Conservation (phyloP, 805 yeast genomes). For the Myxozyma geophila region DNA sequence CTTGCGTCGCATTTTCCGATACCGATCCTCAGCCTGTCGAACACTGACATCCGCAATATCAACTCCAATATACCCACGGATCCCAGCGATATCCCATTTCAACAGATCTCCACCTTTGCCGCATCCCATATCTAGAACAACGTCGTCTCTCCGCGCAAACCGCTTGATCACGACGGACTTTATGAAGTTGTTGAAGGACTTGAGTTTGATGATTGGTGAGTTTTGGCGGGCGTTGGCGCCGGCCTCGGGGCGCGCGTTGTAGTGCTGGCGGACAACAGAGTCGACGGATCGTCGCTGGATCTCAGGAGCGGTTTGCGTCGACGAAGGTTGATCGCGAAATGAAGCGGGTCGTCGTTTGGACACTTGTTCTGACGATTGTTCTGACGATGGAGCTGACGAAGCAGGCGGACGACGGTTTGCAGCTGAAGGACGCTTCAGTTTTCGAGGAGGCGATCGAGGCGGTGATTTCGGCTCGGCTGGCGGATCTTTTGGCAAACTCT, state of each 20-base stretch:
- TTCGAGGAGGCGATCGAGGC: constrained; percentile 36
- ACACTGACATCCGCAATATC: constrained; percentile 91
- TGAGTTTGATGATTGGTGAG: constrained; percentile 82
- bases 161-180: constrained; percentile 83
- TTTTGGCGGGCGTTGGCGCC: constrained; percentile 64
- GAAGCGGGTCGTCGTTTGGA: not conserved
- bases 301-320: constrained; percentile 9
- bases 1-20: constrained; percentile 56
- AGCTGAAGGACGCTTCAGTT: constrained; percentile 34
- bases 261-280: constrained; percentile 76
- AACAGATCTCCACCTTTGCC: constrained; percentile 98
- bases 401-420: constrained; percentile 9
- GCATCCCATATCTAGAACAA: constrained; percentile 86
- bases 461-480: constrained; percentile 32
- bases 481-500: not conserved
- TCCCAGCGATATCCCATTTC: constrained; percentile 78
- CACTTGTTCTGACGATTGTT: not conserved
- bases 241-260: constrained; percentile 78
- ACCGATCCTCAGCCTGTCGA: constrained; percentile 80
- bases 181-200: constrained; percentile 90
- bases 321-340: not conserved
- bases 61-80: constrained; percentile 81
- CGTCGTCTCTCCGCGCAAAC: constrained; percentile 58
- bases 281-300: constrained; percentile 47
- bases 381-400: not conserved